Conservation (phyloP, 129 eudicot species). For the Tagetes patula region DNA sequence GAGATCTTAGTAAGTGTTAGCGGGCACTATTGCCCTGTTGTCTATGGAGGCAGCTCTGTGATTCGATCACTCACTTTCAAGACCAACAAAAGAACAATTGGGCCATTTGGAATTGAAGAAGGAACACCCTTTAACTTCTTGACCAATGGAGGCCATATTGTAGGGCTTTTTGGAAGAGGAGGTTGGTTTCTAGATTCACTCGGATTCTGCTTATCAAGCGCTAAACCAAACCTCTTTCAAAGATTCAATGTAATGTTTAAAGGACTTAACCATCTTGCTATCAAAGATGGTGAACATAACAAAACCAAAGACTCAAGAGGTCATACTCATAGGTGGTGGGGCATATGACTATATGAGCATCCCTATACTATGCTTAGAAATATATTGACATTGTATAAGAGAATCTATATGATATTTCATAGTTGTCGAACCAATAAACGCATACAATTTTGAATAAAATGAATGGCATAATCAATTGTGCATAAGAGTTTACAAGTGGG, state of each 20-base stretch:
- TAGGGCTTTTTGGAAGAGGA: slow-evolving; percentile 64
- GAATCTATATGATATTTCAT: background rate
- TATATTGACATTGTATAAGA: background rate
- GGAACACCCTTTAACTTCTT: slow-evolving; percentile 65
- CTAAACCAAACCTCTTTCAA: slow-evolving; percentile 29
- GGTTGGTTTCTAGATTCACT: slow-evolving; percentile 76
- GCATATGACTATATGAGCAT: background rate
- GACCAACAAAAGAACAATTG: slow-evolving; percentile 59
- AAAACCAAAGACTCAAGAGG: slow-evolving; percentile 22
- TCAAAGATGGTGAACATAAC: background rate
- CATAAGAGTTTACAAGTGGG: background rate
- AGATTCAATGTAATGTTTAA: slow-evolving; percentile 36
- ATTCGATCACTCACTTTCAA: slow-evolving; percentile 63
- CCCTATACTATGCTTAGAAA: background rate
- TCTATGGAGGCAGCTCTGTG: slow-evolving; percentile 60
- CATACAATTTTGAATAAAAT: background rate
- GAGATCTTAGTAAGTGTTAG: slow-evolving; percentile 55
- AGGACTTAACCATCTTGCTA: slow-evolving; percentile 24
- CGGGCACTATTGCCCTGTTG: slow-evolving; percentile 63
- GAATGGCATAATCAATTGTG: background rate
- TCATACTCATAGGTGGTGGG: background rate
- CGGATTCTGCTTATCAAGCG: slow-evolving; percentile 46
- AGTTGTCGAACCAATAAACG: background rate
- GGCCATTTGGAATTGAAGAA: slow-evolving; percentile 76
- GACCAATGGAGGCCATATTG: slow-evolving; percentile 52